Conservation (phyloP, 805 yeast species). For the Pichia insulana region DNA sequence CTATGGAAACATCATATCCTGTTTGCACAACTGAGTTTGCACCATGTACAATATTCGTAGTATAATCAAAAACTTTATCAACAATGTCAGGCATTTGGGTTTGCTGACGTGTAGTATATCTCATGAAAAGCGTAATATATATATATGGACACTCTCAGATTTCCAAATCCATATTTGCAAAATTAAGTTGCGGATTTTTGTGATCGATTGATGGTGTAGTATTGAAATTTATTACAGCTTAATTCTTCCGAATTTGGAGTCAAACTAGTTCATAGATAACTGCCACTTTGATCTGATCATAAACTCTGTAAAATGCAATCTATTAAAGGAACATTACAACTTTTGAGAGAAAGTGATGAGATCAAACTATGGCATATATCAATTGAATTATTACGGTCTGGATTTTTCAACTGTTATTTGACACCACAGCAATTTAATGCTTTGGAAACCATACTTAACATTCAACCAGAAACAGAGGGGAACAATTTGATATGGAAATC, state of each 20-base stretch:
- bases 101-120: too few relatives aligned
- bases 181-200: not conserved
- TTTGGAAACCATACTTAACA: constrained; percentile 36
- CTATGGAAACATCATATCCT: constrained; percentile 5
- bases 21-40: constrained; percentile 1
- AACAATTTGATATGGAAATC: constrained; percentile 32
- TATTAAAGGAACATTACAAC: constrained; percentile 5
- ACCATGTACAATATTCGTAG: not conserved
- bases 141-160: too few relatives aligned
- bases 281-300: not conserved
- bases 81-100: constrained; percentile 16
- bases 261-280: too few relatives aligned
- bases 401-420: constrained; percentile 39
- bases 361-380: constrained; percentile 25
- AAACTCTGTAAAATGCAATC: not conserved
- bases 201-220: constrained; percentile 1
- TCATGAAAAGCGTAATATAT: too few relatives aligned
- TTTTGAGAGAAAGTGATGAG: constrained; percentile 12
- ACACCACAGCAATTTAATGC: constrained; percentile 50
- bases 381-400: constrained; percentile 28
- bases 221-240: too few relatives aligned
- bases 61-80: constrained; percentile 14
- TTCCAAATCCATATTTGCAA: too few relatives aligned
- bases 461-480: constrained; percentile 14
- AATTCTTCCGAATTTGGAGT: too few relatives aligned